Evolutionary conservation across 2,329 filamentous ascomycete genomes (phyloP).

Genomic region (Epichloe typhina): DNA sequence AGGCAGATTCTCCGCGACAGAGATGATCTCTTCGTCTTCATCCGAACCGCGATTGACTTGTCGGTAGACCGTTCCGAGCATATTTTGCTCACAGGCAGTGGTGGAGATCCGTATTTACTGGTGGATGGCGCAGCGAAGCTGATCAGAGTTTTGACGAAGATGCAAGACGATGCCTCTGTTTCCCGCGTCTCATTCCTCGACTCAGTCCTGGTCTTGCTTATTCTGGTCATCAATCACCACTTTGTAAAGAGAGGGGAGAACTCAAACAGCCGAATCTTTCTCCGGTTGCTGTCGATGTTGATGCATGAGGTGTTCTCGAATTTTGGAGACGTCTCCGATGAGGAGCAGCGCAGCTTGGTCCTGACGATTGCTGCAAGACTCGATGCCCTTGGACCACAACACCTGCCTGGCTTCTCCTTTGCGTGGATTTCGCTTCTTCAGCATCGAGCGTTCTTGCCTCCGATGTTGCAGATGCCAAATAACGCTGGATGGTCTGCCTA

Average conservation of each 20-base stretch:
- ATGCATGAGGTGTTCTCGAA: constrained; percentile 58
- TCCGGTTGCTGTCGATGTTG: constrained; percentile 73
- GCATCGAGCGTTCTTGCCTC: constrained; percentile 74
- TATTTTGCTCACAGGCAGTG: constrained; percentile 46
- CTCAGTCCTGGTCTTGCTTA: constrained; percentile 61
- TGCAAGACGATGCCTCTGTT: constrained; percentile 51
- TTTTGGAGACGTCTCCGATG: constrained; percentile 42
- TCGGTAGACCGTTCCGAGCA: constrained; percentile 70
- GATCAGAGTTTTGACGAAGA: constrained; percentile 60
- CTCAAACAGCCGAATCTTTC: constrained; percentile 83
- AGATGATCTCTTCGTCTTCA: constrained; percentile 67
- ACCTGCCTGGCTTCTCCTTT: constrained; percentile 73
- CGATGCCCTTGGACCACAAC: constrained; percentile 58
- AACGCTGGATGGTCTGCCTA: constrained; percentile 65
- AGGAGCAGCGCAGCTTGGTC: constrained; percentile 56
- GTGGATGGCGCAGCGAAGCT: constrained; percentile 77
- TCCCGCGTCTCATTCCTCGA: constrained; percentile 62
- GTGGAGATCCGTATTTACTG: constrained; percentile 42
- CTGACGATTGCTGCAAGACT: constrained; percentile 60
- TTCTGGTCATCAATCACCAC: constrained; percentile 75
- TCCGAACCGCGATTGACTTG: constrained; percentile 68
- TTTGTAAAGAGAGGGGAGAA: constrained; percentile 66
- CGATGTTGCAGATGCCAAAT: constrained; percentile 54
- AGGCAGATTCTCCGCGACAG: constrained; percentile 58
- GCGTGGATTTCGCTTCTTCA: constrained; percentile 73